These are phyloP conservation scores for Durusdinium trenchii DNA, from an alignment of 73 alveolate species.

Conservation along the genomic window DNA sequence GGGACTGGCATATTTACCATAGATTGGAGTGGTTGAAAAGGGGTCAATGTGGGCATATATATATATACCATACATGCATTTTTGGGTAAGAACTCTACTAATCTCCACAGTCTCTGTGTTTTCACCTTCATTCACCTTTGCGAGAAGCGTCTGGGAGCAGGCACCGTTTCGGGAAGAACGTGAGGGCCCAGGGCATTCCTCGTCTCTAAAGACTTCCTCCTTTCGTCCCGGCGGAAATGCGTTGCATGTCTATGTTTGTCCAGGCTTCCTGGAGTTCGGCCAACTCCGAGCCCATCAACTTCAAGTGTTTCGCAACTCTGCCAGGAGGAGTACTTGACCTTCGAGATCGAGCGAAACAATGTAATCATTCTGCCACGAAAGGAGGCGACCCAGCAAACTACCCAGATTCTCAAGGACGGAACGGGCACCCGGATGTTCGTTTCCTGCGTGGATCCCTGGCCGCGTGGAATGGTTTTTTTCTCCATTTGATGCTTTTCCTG, in stretches of 20 bases:
- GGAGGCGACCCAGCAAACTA: slow-evolving; percentile 59
- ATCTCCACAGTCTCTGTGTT: too few relatives aligned
- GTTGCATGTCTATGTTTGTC: too few relatives aligned
- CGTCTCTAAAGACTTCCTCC: background rate
- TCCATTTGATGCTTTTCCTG: background rate
- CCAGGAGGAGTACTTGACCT: slow-evolving; percentile 66
- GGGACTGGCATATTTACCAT: too few relatives aligned
- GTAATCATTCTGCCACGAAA: slow-evolving; percentile 62
- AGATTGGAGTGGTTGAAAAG: too few relatives aligned
- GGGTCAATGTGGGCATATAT: too few relatives aligned
- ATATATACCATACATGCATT: too few relatives aligned
- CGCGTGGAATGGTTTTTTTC: background rate
- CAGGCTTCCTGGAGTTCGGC: too few relatives aligned
- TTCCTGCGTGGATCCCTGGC: background rate
- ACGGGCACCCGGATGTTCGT: background rate
- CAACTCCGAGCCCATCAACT: background rate
- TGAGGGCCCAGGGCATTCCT: background rate
- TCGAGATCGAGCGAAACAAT: slow-evolving; percentile 87
- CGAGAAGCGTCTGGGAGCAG: background rate
- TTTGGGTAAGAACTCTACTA: too few relatives aligned
- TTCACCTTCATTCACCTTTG: too few relatives aligned
- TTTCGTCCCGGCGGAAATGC: background rate
- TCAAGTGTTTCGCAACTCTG: too few relatives aligned
- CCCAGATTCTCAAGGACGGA: slow-evolving; percentile 62
- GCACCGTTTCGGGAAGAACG: background rate